Conservation (phyloP, 2,329 filamentous ascomycete species). For the Claviceps spartinae region DNA sequence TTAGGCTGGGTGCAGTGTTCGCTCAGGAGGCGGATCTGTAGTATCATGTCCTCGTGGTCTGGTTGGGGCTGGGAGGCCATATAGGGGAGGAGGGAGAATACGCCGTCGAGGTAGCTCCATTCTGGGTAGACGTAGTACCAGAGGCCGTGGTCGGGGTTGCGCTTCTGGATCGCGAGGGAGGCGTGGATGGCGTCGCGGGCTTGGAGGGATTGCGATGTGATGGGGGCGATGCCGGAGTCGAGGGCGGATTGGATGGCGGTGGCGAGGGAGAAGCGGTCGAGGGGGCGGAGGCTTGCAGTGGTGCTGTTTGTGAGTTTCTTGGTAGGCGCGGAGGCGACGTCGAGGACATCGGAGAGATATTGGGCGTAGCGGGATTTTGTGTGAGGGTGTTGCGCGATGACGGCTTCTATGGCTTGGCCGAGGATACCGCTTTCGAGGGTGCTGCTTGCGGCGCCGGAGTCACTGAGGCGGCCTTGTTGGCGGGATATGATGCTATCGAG, state of each 20-base stretch:
- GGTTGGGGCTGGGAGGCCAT: conserved; percentile 8
- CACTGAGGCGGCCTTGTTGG: conserved; percentile 10
- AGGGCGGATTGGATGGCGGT: conserved; percentile 7
- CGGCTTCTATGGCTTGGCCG: conserved; percentile 9
- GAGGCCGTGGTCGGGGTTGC: conserved; percentile 21
- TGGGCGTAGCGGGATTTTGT: conserved; percentile 1
- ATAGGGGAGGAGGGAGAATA: conserved; percentile 35
- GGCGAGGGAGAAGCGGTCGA: conserved; percentile 13
- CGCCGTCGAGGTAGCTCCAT: conserved; percentile 40
- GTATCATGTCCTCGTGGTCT: conserved; percentile 11
- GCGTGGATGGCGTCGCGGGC: conserved; percentile 9
- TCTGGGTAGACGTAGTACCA: conserved; percentile 32
- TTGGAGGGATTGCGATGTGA: conserved; percentile 1
- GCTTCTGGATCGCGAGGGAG: conserved; percentile 11
- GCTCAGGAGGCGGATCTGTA: conserved; percentile 10
- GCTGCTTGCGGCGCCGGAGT: conserved; percentile 10
- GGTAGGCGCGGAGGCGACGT: conserved; percentile 3
- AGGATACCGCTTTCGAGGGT: conserved; percentile 13
- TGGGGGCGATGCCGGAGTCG: neutral
- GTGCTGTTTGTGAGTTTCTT: conserved; percentile 6
- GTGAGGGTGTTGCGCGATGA: conserved; percentile 8
- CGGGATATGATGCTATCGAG: conserved; percentile 13
- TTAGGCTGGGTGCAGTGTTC: conserved; percentile 4
- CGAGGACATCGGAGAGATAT: conserved; percentile 9
- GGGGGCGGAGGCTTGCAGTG: conserved; percentile 7